phyloP scores from a whole-genome alignment of 805 yeast species.

The Ogataea populi-albae region DNA sequence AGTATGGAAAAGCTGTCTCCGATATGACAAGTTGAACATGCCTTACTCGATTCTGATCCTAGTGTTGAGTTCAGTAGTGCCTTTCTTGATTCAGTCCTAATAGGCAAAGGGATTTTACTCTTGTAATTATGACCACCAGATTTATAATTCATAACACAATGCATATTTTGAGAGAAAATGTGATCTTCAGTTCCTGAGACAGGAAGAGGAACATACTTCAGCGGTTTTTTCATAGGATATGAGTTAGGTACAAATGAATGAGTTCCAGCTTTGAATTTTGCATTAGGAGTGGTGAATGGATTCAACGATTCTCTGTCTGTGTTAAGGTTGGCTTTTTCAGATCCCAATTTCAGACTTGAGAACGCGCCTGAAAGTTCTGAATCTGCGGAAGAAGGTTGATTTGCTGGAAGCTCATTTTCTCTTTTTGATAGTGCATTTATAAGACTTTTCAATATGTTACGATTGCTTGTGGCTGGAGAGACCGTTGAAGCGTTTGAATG shows the following conservation, averaged over 20 bases:
- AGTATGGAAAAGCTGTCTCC: too few species aligned
- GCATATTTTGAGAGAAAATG: too few species aligned
- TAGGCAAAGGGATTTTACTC: conserved; percentile 29
- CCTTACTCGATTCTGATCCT: too few species aligned
- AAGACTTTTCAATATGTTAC: conserved; percentile 1
- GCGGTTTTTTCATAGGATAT: conserved; percentile 8
- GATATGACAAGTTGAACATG: too few species aligned
- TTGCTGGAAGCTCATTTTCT: neutral
- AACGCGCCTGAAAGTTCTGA: neutral
- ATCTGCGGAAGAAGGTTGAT: neutral
- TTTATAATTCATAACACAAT: too few species aligned
- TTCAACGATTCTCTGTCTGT: conserved; percentile 18
- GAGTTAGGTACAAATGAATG: conserved; percentile 13
- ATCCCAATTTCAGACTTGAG: neutral
- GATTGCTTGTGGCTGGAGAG: conserved; percentile 1
- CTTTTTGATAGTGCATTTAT: conserved; percentile 1
- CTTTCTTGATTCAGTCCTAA: conserved; percentile 24
- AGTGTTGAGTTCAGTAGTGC: too few species aligned
- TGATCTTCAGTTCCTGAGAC: too few species aligned
- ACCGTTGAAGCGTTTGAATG: conserved; percentile 1
- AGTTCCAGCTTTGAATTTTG: conserved; percentile 13
- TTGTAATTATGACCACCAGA: too few species aligned
- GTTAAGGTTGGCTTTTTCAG: neutral
- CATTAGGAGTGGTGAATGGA: conserved; percentile 32
- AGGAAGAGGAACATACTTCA: conserved; percentile 27